These are phyloP conservation scores for Scutellaria barbata DNA, from an alignment of 257 asterid species.

Conservation along the genomic window DNA sequence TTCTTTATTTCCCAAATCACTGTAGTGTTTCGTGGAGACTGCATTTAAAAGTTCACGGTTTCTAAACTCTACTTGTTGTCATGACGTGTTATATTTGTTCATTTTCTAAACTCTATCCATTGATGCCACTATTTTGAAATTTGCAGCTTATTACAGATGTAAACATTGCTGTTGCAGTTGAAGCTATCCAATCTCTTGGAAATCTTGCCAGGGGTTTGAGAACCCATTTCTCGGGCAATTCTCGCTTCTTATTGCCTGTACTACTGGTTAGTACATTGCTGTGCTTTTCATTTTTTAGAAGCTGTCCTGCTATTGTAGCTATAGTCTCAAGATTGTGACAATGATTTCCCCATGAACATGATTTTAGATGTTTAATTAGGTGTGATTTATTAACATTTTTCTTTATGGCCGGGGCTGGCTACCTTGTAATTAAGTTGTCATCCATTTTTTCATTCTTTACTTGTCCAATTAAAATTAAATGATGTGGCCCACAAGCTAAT, in stretches of 20 bases:
- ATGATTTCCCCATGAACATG: neutral
- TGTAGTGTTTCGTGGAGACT: constrained; percentile 4
- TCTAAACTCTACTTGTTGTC: constrained; percentile 14
- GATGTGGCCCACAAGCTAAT: neutral
- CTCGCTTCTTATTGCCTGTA: constrained; percentile 85
- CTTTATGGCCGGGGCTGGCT: neutral
- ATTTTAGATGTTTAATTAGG: neutral
- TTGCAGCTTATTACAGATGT: constrained; percentile 97
- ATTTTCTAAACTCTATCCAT: constrained; percentile 17
- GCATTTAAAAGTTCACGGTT: neutral
- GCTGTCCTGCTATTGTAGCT: constrained; percentile 11
- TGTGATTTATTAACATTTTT: neutral
- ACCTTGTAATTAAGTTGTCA: neutral
- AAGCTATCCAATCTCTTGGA: constrained; percentile 95
- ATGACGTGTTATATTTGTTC: constrained; percentile 18
- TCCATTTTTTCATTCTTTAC: neutral
- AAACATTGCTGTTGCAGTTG: constrained; percentile 99
- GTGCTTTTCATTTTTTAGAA: constrained; percentile 8
- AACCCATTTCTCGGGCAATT: constrained; percentile 78
- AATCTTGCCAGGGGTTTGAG: constrained; percentile 97
- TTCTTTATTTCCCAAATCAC: neutral
- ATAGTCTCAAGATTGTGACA: constrained; percentile 7
- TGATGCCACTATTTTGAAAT: constrained; percentile 35
- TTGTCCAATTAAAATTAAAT: constrained; percentile 21
- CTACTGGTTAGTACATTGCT: constrained; percentile 74